Base-by-base conservation (phyloP, 2,329 filamentous ascomycete species). In the Xylaria multiplex region DNA sequence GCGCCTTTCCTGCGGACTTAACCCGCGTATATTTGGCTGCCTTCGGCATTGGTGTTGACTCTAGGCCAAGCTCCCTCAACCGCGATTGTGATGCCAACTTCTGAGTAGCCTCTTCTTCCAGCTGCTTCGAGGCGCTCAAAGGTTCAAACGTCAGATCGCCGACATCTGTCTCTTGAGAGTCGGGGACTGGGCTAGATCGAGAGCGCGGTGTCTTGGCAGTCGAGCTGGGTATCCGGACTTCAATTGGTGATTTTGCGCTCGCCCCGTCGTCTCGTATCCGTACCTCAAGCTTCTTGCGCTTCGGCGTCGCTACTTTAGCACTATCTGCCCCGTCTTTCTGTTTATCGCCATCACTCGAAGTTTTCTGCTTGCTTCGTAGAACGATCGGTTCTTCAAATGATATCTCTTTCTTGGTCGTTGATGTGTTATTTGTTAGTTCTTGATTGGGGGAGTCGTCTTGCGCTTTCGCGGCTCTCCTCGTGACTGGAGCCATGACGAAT, bases 41-140 rank as follows among this genome's bases (percentile, higher is more conserved):
- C 35, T 72, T 74, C 8, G 71, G 52, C 46, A 65, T 30, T 3
- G 70, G 63, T 11, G 67, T 69, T 30, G 67, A 55, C 27, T 72
- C 71, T 13, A 67, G 62, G 14, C 68, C 24, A 11, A 70, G 53
- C 11, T 71, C 70, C 11, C 35, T 35, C 32, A 67, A 60, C 45
- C 68, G 57, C 16, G 66, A 64, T 22, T 64, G 70, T 35, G 70
- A 70, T 24, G 70, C 73, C 48, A 77, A 48, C 30, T 70, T 70
- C 48, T 76, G 75, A 19, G 50, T 72, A 0, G 76, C 76, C 43
- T 77, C 76, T 24, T 76, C 74, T 37, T 77, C 71, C 5, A 77
- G 58, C 55, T 78, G 76, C 64, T 71, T 75, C 59, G 75, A 73
- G 13, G 73, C 75, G 46, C 72, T 74, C 43, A 69, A 53, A n/a